Base-by-base conservation (phyloP, 116 monocot species). In the Cymodocea nodosa region DNA sequence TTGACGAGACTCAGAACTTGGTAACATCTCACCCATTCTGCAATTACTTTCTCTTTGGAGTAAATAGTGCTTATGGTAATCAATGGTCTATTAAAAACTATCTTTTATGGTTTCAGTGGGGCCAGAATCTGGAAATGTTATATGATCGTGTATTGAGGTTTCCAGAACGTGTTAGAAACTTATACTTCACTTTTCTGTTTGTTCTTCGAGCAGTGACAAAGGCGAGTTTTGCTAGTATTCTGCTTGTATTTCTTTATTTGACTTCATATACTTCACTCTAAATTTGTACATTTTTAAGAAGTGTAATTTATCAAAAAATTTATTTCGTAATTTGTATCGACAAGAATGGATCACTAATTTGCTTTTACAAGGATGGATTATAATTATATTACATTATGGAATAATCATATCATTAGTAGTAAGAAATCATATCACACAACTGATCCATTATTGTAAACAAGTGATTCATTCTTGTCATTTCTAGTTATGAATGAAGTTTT, bases 121-220 rank as follows among this genome's bases (percentile, higher is more conserved):
- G 85, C 16, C 83, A 80, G 40, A 93, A 93, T 77, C 81, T 93
- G 50, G 78, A 83, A 24, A 50, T 93, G 65, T 63, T 93, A 60
- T 79, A 93, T 74, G 85, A 93, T 30, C 88, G 93, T 52, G 85
- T 88, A 19, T 48, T 93, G 75, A 83, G 57, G 67, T 68, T 81
- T 62, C 89, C 85, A 39, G 89, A 93, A 16, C 85, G 89, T 56
- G 93, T 93, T 23, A 75, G 62, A 37, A 93, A 93, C 63, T 57
- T 93, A 52, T 93, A 93, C 79, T 93, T 88, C 69, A 88, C 93
- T 25, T 93, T 83, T 75, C 86, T 86, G 34, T 93, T 93, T 81
- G 93, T 93, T 89, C 93, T 93, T 20, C 89, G 93, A 36, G 93
- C 93, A 34, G 84, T 76, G n/a, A 89, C 93, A 51, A 93, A 93